phyloP scores from a whole-genome alignment of 1,284 basidiomycete genomes.

The Tranzscheliella williamsii region DNA sequence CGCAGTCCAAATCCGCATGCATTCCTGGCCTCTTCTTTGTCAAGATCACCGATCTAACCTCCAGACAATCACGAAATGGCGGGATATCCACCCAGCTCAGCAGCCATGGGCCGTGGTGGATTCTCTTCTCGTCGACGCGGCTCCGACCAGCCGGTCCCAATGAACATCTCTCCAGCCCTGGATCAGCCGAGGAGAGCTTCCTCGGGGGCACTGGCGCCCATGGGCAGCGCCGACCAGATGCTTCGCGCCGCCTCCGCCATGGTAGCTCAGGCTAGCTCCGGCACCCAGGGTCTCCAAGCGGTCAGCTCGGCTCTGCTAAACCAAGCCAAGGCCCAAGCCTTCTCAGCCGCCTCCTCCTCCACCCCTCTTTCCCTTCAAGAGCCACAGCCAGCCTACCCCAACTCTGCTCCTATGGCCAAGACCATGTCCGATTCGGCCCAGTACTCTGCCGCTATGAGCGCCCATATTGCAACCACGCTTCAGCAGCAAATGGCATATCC shows the following conservation, averaged over 20 bases:
- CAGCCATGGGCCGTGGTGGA: conserved; percentile 3
- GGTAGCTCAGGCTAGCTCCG: conserved; percentile 39
- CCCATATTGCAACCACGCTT: conserved; percentile 32
- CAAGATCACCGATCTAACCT: too few relatives aligned
- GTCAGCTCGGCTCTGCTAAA: conserved; percentile 42
- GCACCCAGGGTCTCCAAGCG: conserved; percentile 38
- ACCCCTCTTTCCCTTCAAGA: background rate
- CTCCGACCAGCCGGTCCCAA: conserved; percentile 16
- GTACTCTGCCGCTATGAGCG: conserved; percentile 47
- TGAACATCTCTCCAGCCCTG: background rate
- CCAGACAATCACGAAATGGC: too few relatives aligned
- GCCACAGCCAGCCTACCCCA: background rate
- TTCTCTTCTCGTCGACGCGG: conserved; percentile 15
- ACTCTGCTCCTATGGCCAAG: conserved; percentile 20
- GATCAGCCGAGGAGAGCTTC: conserved; percentile 19
- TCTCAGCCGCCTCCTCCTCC: conserved; percentile 4
- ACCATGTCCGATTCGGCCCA: conserved; percentile 28
- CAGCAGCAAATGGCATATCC: conserved; percentile 12
- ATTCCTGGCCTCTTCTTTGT: too few relatives aligned
- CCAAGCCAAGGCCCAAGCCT: conserved; percentile 40
- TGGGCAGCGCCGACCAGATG: conserved; percentile 38
- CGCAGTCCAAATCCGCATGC: too few relatives aligned
- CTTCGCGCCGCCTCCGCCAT: conserved; percentile 43
- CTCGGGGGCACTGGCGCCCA: conserved; percentile 1
- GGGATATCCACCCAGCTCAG: conserved; percentile 14